Evolutionary conservation across 495 filamentous ascomycete species (phyloP).

Genomic region (Neurospora sp.): DNA sequence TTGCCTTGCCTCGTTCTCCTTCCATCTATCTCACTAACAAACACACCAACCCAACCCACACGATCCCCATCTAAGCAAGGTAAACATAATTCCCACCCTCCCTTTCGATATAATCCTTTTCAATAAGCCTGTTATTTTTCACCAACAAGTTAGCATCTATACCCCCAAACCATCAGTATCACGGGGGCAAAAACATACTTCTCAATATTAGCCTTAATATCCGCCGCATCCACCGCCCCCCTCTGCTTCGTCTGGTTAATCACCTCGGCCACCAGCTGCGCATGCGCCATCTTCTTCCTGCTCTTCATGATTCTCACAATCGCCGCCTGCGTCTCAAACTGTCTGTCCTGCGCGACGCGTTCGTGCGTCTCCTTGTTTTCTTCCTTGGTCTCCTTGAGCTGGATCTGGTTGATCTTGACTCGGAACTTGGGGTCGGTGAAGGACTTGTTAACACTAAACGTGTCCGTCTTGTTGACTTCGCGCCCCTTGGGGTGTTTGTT

Average conservation of each 20-base stretch:
- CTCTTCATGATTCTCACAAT: slow-evolving; percentile 98
- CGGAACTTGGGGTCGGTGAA: slow-evolving; percentile 79
- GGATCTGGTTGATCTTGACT: slow-evolving; percentile 97
- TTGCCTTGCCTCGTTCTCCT: not conserved
- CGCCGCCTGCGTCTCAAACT: slow-evolving; percentile 94
- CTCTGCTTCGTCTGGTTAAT: slow-evolving; percentile 80
- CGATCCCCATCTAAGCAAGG: slow-evolving; percentile 45
- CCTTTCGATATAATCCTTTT: slow-evolving; percentile 92
- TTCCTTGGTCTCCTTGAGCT: slow-evolving; percentile 78
- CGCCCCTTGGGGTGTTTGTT: slow-evolving; percentile 74
- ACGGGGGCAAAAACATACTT: too few relatives aligned
- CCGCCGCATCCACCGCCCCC: slow-evolving; percentile 68
- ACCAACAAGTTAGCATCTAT: slow-evolving; percentile 4
- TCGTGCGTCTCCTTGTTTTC: slow-evolving; percentile 93
- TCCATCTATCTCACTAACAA: not conserved
- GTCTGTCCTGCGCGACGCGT: slow-evolving; percentile 74
- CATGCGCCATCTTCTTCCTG: slow-evolving; percentile 73
- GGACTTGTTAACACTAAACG: slow-evolving; percentile 63
- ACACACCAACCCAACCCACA: not conserved
- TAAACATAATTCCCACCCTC: slow-evolving; percentile 74
- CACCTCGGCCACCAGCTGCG: slow-evolving; percentile 73
- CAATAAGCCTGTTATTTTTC: slow-evolving; percentile 55
- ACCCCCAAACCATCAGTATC: too few relatives aligned
- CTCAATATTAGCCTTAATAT: slow-evolving; percentile 96
- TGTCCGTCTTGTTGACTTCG: slow-evolving; percentile 66